Conservation (phyloP, 495 filamentous ascomycete species). For the Neurospora terricola region DNA sequence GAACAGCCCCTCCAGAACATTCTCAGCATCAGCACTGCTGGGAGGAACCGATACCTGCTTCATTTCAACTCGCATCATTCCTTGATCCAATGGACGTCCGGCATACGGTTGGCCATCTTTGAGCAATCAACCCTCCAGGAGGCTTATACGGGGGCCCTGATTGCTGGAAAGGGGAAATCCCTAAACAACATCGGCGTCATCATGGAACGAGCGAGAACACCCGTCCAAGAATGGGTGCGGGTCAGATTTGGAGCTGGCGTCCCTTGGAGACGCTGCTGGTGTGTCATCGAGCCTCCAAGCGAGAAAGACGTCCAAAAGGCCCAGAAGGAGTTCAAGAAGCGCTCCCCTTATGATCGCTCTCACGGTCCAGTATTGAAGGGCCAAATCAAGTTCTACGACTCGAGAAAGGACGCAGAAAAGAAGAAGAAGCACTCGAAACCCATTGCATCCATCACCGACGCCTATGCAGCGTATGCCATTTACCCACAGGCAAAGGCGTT, state of each 20-base stretch:
- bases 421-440: slow-evolving; percentile 76
- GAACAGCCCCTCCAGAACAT: slow-evolving; percentile 83
- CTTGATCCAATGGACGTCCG: slow-evolving; percentile 90
- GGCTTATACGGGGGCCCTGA: slow-evolving; percentile 90
- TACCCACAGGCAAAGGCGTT: slow-evolving; percentile 90
- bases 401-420: slow-evolving; percentile 57
- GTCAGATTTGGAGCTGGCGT: slow-evolving; percentile 95
- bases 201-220: slow-evolving; percentile 65
- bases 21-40: slow-evolving; percentile 88
- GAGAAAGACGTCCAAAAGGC: slow-evolving; percentile 83
- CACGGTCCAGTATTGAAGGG: slow-evolving; percentile 59
- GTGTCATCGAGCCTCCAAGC: slow-evolving; percentile 82
- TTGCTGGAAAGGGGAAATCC: slow-evolving; percentile 84
- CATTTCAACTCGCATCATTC: slow-evolving; percentile 95
- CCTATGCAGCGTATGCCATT: slow-evolving; percentile 86
- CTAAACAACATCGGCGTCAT: slow-evolving; percentile 83
- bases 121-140: slow-evolving; percentile 91
- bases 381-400: slow-evolving; percentile 89
- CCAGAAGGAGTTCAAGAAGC: slow-evolving; percentile 77
- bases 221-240: slow-evolving; percentile 85
- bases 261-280: slow-evolving; percentile 94
- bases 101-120: slow-evolving; percentile 88
- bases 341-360: slow-evolving; percentile 68
- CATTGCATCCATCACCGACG: slow-evolving; percentile 83
- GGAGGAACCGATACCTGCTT: slow-evolving; percentile 86